Evolutionary conservation across 202 grass and related monocot species (phyloP).

Genomic region (Brachypodium distachyon): DNA sequence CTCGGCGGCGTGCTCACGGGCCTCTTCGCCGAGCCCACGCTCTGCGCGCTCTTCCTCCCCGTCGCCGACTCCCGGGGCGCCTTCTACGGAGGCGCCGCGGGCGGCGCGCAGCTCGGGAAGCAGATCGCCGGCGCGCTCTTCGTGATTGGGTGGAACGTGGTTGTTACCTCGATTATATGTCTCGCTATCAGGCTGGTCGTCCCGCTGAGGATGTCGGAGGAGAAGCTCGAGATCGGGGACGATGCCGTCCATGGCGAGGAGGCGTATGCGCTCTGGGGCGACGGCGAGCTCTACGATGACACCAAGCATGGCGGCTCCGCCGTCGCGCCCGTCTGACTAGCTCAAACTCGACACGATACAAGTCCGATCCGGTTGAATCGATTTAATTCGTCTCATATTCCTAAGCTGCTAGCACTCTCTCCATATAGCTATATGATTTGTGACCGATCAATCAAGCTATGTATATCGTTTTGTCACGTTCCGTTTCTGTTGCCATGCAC

Average conservation of each 20-base stretch:
- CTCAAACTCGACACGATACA: too few species aligned
- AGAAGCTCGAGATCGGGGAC: conserved; percentile 44
- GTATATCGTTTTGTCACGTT: too few species aligned
- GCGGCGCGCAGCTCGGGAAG: conserved; percentile 38
- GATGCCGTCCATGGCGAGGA: conserved; percentile 66
- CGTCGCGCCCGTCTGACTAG: conserved; percentile 5
- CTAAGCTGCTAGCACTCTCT: too few species aligned
- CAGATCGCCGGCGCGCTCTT: conserved; percentile 49
- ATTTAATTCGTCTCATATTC: not conserved
- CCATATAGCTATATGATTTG: too few species aligned
- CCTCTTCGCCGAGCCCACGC: conserved; percentile 46
- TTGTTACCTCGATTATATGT: conserved; percentile 40
- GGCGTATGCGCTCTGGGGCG: conserved; percentile 64
- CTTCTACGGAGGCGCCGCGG: conserved; percentile 35
- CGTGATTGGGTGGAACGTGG: conserved; percentile 40
- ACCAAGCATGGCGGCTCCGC: conserved; percentile 23
- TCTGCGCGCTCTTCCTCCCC: conserved; percentile 45
- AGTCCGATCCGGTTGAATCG: not conserved
- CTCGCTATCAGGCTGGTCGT: conserved; percentile 25
- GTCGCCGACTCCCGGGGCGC: conserved; percentile 41
- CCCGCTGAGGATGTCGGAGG: conserved; percentile 42
- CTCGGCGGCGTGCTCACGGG: conserved; percentile 50
- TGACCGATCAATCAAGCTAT: too few species aligned
- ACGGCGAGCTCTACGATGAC: conserved; percentile 48
- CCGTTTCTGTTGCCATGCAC: too few species aligned